phyloP scores from a whole-genome alignment of 2,329 filamentous ascomycete genomes.

The Fusarium austroafricanum region DNA sequence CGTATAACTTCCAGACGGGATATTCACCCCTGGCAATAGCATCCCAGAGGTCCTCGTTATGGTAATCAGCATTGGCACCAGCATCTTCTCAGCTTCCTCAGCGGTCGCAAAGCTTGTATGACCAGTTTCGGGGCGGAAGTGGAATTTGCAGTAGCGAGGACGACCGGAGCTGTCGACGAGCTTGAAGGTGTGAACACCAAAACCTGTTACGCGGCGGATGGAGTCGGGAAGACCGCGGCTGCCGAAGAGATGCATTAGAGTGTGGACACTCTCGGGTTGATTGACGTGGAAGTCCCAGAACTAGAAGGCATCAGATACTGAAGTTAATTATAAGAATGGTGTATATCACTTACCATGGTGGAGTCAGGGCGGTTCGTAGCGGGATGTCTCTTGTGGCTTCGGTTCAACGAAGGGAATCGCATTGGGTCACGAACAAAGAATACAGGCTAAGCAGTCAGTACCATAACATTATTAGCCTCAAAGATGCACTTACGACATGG shows the following conservation, averaged over 20 bases:
- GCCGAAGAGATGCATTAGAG: slow-evolving; percentile 27
- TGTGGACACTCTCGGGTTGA: slow-evolving; percentile 26
- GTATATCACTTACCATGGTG: slow-evolving; percentile 21
- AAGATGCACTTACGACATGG: slow-evolving; percentile 14
- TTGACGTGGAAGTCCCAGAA: slow-evolving; percentile 36
- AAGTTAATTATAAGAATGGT: too few species aligned
- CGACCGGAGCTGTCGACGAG: slow-evolving; percentile 5
- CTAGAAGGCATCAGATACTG: not conserved
- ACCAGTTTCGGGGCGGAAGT: slow-evolving; percentile 20
- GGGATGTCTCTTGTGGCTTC: slow-evolving; percentile 41
- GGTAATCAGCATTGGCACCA: slow-evolving; percentile 24
- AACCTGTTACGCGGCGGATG: slow-evolving; percentile 13
- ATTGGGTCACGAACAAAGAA: slow-evolving; percentile 11
- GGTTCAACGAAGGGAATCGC: slow-evolving; percentile 11
- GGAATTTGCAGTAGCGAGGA: slow-evolving; percentile 26
- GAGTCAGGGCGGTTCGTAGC: slow-evolving; percentile 22
- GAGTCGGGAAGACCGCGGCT: slow-evolving; percentile 23
- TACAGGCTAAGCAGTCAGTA: not conserved
- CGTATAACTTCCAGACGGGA: slow-evolving; percentile 63
- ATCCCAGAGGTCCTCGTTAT: slow-evolving; percentile 44
- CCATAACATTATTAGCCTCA: too few species aligned
- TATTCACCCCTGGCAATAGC: slow-evolving; percentile 59
- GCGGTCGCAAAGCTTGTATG: not conserved
- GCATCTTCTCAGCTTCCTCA: slow-evolving; percentile 14
- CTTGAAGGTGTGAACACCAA: slow-evolving; percentile 26